Percentiles rank a stretch among this genome's conserved stretches.
These are phyloP conservation scores for Kitagawia praeruptora DNA, from an alignment of 129 eudicot species.

Conservation along the genomic window DNA sequence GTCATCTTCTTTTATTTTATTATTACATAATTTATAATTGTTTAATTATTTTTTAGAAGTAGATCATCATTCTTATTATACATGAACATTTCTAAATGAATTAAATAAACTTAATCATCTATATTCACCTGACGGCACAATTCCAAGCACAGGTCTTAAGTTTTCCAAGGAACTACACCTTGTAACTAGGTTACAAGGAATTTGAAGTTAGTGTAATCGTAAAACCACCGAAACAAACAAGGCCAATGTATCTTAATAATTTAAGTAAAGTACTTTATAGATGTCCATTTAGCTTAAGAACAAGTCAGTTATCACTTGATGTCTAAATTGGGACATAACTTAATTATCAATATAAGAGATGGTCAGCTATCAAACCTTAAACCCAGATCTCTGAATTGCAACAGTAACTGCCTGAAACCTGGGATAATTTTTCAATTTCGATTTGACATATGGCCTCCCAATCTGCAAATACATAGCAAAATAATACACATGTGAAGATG, in stretches of 20 bases:
- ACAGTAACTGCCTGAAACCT: constrained; percentile 87
- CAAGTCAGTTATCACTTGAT: not conserved
- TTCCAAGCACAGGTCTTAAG: no score
- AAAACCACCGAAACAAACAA: no score
- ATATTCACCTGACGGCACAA: no score
- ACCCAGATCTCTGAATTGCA: constrained; percentile 90
- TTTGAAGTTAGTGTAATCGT: no score
- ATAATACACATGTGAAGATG: not conserved
- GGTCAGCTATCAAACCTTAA: constrained; percentile 51
- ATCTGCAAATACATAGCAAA: constrained; percentile 42
- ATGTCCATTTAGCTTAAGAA: not conserved
- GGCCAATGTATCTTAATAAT: not conserved
- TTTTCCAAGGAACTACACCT: no score
- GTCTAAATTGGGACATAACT: not conserved
- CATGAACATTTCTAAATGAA: no score
- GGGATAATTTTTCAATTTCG: constrained; percentile 75
- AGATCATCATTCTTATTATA: no score
- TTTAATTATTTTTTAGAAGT: no score
- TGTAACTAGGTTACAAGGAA: no score
- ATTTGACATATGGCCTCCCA: constrained; percentile 76
- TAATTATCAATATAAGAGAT: not conserved
- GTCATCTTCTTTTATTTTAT: no score
- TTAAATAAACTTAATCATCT: no score
- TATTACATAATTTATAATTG: no score
- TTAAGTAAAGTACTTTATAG: not conserved